These are phyloP conservation scores for Knoxia roxburghii DNA, from an alignment of 257 asterid genomes.

Conservation along the genomic window DNA sequence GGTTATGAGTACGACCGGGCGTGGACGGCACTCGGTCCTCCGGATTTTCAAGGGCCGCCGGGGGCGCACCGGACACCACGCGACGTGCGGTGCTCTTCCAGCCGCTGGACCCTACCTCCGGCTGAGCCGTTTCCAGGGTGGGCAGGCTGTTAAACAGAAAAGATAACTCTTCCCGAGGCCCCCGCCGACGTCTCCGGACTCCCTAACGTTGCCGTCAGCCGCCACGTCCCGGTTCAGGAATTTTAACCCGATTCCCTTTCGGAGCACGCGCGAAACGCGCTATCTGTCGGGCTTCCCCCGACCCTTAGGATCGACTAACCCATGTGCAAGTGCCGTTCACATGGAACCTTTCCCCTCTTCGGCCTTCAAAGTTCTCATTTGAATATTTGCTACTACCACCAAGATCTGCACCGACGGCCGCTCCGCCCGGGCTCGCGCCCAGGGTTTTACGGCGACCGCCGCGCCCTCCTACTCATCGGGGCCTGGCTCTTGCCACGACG, in stretches of 20 bases:
- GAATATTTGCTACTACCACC: constrained; percentile 3
- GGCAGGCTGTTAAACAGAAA: constrained; percentile 53
- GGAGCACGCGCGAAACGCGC: constrained; percentile 5
- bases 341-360: constrained; percentile 7
- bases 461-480: constrained; percentile 7
- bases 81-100: constrained; percentile 64
- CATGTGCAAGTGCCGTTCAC: constrained; percentile 6
- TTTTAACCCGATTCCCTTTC: constrained; percentile 3
- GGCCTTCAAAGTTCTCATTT: constrained; percentile 6
- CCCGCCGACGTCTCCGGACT: constrained; percentile 6
- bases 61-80: constrained; percentile 69
- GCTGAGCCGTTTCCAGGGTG: constrained; percentile 37
- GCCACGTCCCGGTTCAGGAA: constrained; percentile 3
- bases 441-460: neutral
- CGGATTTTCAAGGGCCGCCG: constrained; percentile 72
- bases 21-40: constrained; percentile 53
- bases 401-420: constrained; percentile 5
- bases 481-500: constrained; percentile 1
- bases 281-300: constrained; percentile 1
- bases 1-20: constrained; percentile 19
- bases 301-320: constrained; percentile 4
- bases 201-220: neutral
- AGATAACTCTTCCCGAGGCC: constrained; percentile 45
- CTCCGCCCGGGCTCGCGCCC: constrained; percentile 5
- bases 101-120: constrained; percentile 24